phyloP scores from a whole-genome alignment of 192 early-diverging fungal species.

The Endogone sp. region DNA sequence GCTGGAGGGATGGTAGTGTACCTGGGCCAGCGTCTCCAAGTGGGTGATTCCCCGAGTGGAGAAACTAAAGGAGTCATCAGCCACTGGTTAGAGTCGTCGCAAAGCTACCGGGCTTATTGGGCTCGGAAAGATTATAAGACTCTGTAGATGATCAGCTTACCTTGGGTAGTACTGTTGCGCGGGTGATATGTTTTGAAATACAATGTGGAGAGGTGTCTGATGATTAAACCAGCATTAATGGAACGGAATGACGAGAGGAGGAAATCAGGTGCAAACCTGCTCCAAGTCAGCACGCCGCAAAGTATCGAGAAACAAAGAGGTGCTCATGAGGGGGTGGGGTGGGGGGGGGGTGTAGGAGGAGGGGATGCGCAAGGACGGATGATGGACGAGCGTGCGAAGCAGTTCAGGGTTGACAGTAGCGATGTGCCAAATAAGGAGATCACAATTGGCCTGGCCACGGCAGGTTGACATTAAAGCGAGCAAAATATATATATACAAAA shows the following conservation, averaged over 20 bases:
- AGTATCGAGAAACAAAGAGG: constrained; percentile 56
- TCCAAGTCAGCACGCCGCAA: constrained; percentile 62
- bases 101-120: background rate
- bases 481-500: background rate
- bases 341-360: too few relatives aligned
- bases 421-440: background rate
- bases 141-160: constrained; percentile 23
- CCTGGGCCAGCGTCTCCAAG: constrained; percentile 60
- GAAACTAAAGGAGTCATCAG: constrained; percentile 42
- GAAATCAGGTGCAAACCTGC: constrained; percentile 25
- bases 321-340: too few relatives aligned
- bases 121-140: background rate
- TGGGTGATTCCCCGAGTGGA: constrained; percentile 53
- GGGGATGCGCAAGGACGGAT: too few relatives aligned
- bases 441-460: too few relatives aligned
- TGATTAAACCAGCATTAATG: background rate
- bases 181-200: background rate
- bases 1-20: constrained; percentile 17
- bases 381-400: background rate
- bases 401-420: background rate
- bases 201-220: constrained; percentile 11
- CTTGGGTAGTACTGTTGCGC: constrained; percentile 48
- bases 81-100: background rate
- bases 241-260: background rate
- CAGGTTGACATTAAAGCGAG: too few relatives aligned